These are phyloP conservation scores for Datisca glomerata DNA, from an alignment of 306 rosid genomes.

Conservation along the genomic window DNA sequence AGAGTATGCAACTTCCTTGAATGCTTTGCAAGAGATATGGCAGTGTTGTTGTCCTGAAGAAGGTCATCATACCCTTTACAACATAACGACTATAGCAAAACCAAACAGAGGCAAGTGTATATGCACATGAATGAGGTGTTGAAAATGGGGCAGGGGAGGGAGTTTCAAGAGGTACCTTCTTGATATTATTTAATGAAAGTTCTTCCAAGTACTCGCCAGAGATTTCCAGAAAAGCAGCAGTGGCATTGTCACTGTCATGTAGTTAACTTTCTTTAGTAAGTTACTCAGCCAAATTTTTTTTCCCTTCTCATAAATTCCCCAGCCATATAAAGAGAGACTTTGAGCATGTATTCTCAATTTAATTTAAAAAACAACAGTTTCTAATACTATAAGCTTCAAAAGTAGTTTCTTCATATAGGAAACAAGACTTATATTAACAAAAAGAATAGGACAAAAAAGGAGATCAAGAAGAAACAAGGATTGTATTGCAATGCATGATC, in stretches of 20 bases:
- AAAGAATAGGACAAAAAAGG: too few relatives aligned
- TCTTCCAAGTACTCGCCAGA: slow-evolving; percentile 42
- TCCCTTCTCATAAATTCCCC: too few relatives aligned
- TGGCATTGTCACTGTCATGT: slow-evolving; percentile 57
- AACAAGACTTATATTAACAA: too few relatives aligned
- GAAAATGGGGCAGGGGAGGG: slow-evolving; percentile 6
- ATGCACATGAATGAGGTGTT: not conserved
- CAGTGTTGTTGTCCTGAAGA: slow-evolving; percentile 50
- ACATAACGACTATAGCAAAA: slow-evolving; percentile 15
- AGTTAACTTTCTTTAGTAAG: slow-evolving; percentile 4
- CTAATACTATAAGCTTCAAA: too few relatives aligned
- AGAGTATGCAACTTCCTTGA: slow-evolving; percentile 44
- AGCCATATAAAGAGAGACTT: too few relatives aligned
- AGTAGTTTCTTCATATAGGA: too few relatives aligned
- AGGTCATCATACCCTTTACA: slow-evolving; percentile 9
- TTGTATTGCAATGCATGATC: too few relatives aligned
- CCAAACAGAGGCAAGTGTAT: not conserved
- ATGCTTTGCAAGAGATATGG: slow-evolving; percentile 38
- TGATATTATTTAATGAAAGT: slow-evolving; percentile 65
- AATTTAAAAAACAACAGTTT: too few relatives aligned
- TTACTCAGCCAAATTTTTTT: too few relatives aligned
- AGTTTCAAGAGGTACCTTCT: slow-evolving; percentile 39
- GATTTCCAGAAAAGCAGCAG: slow-evolving; percentile 63
- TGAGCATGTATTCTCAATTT: too few relatives aligned
- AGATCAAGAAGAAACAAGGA: too few relatives aligned